Base-by-base conservation (phyloP, 805 yeast genomes). In the Wickerhamomyces xylosicus region DNA sequence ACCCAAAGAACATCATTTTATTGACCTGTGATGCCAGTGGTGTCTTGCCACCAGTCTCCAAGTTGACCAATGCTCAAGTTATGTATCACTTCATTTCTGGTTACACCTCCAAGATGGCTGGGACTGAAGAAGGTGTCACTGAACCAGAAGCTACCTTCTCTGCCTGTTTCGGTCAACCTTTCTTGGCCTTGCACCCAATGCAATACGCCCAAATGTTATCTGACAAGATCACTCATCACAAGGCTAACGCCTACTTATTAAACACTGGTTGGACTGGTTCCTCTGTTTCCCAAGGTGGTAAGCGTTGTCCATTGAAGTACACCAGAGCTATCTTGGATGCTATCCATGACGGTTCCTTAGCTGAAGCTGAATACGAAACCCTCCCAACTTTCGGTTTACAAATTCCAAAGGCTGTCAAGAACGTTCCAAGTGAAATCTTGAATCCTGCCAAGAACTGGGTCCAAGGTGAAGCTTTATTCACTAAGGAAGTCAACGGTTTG, bases 181-280 rank as follows among this genome's bases (percentile, higher is more conserved):
- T 90, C 83, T 72, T 90, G 67, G 97, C 90, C 28, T 72, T 90
- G 63, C 98, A 90, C 67, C 98, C 98, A 63, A 90, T 90, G 89
- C 82, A 80, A 64, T 90, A 90, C 65, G 97, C 97, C 35, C 85
- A 85, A 65, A 95, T 90, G 79, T 76, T 90, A 56, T 80, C 95
- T 40, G 90, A 85, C 63, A 90, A 89, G 75, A 92, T 90, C 72
- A 65, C 82, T 40, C 61, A 83, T 61, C 92, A 89, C 70, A 79
- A 79, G 52, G 87, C 97, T 38, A 75, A 77, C 57, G 97, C 98
- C 41, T 90, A 96, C 95, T 75, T 90, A 63, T 76, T 90, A 61
- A 90, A 90, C 71, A 90, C 98, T 50, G 98, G 98, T 47, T 90
- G 98, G 98, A 85, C 89, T 48, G 98, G 98, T 46, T 78, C 89